A percentile compares a stretch with the other conserved stretches of the same genome.
Evolutionary conservation across 1,284 basidiomycete species (phyloP).

Genomic region (Paramarasmius palmivorus): DNA sequence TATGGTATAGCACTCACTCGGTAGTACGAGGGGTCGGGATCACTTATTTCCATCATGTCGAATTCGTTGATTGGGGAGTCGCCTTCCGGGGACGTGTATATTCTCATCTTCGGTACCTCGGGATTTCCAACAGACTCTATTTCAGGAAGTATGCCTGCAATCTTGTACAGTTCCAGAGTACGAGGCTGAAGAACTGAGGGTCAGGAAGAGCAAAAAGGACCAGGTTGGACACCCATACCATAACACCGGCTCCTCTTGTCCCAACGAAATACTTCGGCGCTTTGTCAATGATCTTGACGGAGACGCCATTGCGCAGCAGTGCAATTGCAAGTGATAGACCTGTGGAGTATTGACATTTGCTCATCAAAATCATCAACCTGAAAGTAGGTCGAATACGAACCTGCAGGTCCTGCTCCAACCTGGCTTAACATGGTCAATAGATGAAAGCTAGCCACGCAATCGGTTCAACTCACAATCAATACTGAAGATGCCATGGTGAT

Average conservation of each 20-base stretch:
- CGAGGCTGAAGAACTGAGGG: conserved; percentile 10
- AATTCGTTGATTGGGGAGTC: not conserved
- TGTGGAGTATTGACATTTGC: conserved; percentile 33
- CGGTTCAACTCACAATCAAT: not conserved
- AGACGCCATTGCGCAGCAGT: conserved; percentile 16
- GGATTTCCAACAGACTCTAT: conserved; percentile 1
- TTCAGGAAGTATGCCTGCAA: conserved; percentile 15
- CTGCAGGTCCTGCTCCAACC: conserved; percentile 38
- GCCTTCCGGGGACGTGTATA: not conserved
- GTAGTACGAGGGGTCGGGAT: no score
- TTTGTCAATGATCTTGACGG: conserved; percentile 19
- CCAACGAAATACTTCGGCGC: conserved; percentile 12
- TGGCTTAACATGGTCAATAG: conserved; percentile 11
- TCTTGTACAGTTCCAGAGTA: conserved; percentile 19
- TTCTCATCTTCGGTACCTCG: not conserved
- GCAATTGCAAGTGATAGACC: conserved; percentile 15
- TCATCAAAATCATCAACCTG: conserved; percentile 36
- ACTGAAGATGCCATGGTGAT: not conserved
- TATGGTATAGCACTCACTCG: no score
- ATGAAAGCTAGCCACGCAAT: no score
- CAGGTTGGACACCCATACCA: not conserved
- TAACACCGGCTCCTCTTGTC: conserved; percentile 17
- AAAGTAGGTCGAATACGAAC: no score
- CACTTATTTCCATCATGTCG: conserved; percentile 19
- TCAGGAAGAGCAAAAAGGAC: not conserved